Conservation (phyloP, 2,329 filamentous ascomycete genomes). For the Pseudogymnoascus sp. region DNA sequence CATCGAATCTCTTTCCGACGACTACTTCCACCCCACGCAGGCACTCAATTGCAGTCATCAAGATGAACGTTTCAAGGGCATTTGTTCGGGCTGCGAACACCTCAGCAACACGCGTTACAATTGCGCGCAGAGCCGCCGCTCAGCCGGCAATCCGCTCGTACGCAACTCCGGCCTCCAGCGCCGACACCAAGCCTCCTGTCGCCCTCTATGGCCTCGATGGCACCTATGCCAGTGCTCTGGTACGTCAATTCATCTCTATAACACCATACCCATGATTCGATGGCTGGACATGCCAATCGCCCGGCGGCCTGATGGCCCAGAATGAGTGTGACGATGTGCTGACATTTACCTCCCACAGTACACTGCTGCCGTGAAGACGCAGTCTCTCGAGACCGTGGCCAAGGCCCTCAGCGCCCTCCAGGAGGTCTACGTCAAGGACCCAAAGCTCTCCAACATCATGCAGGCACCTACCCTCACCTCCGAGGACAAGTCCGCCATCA, state of each 20-base stretch:
- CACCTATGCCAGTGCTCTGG: slow-evolving; percentile 96
- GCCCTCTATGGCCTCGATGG: slow-evolving; percentile 93
- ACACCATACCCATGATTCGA: background rate
- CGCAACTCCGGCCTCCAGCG: slow-evolving; percentile 49
- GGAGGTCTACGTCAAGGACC: slow-evolving; percentile 68
- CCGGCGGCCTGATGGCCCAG: background rate
- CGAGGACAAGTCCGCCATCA: slow-evolving; percentile 76
- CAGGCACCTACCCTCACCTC: slow-evolving; percentile 67
- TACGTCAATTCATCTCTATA: slow-evolving; percentile 43
- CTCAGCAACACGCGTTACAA: slow-evolving; percentile 21
- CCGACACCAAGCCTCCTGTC: slow-evolving; percentile 73
- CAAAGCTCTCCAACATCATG: slow-evolving; percentile 71
- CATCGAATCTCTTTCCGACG: slow-evolving; percentile 10
- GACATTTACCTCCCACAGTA: slow-evolving; percentile 49
- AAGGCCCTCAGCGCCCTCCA: slow-evolving; percentile 66
- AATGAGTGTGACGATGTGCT: background rate
- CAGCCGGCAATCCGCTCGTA: slow-evolving; percentile 62
- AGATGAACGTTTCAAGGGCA: slow-evolving; percentile 26
- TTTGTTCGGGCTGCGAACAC: slow-evolving; percentile 25
- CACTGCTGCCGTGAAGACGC: slow-evolving; percentile 87
- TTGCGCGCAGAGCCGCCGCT: slow-evolving; percentile 38
- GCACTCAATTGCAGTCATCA: slow-evolving; percentile 23
- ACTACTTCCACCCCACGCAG: slow-evolving; percentile 15
- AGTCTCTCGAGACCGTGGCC: slow-evolving; percentile 74
- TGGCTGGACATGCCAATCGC: background rate